Conservation (phyloP, 208 protist species). For the Trypanosoma caninum region DNA sequence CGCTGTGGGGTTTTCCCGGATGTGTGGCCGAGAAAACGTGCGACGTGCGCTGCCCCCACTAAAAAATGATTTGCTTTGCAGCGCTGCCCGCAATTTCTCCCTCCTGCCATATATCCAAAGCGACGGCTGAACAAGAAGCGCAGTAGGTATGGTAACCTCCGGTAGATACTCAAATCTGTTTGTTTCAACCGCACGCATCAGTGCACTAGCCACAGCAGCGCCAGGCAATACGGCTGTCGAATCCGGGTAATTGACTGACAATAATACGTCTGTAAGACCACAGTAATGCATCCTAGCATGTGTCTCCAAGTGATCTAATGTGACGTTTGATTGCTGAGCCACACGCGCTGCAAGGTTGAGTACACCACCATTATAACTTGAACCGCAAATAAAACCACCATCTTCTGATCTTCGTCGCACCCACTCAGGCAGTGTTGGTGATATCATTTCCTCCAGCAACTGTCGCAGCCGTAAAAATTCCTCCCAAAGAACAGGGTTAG, state of each 20-base stretch:
- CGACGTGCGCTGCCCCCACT: constrained; percentile 20
- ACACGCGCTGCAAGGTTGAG: constrained; percentile 79
- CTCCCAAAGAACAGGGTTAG: constrained; percentile 66
- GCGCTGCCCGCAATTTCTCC: constrained; percentile 18
- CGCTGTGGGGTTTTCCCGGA: constrained; percentile 62
- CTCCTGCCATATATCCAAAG: constrained; percentile 52
- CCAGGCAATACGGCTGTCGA: constrained; percentile 56
- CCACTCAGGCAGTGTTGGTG: constrained; percentile 50
- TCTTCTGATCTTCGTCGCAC: constrained; percentile 44
- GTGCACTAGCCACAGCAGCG: constrained; percentile 47
- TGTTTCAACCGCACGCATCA: constrained; percentile 64
- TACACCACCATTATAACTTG: constrained; percentile 68
- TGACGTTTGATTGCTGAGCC: constrained; percentile 53
- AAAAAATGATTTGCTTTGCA: constrained; percentile 16
- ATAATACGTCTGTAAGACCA: constrained; percentile 74
- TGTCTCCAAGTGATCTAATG: constrained; percentile 65
- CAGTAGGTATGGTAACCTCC: constrained; percentile 52
- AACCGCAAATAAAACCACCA: constrained; percentile 65
- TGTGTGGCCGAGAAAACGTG: constrained; percentile 60
- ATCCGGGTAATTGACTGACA: constrained; percentile 67
- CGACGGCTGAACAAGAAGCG: constrained; percentile 54
- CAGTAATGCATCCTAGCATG: constrained; percentile 77
- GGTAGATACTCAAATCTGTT: constrained; percentile 67
- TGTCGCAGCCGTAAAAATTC: constrained; percentile 49
- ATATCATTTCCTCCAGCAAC: constrained; percentile 36